A percentile compares a stretch with the other conserved stretches of the same genome.
Evolutionary conservation across 129 eudicot genomes (phyloP).

Genomic region (carrot (Daucus carota)): DH1_v3.0 NC_030381.2:23647001-23647500

Average conservation of each 20-base stretch:
- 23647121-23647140: conserved; percentile 31
- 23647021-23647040: no score
- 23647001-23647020: no score
- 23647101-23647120: not conserved
- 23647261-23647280: conserved; percentile 16
- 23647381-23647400: not conserved
- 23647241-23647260: not conserved
- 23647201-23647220: conserved; percentile 23
- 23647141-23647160: conserved; percentile 77
- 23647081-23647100: no score
- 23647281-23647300: conserved; percentile 20
- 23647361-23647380: not conserved
- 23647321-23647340: not conserved
- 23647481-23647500: not conserved
- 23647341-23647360: not conserved
- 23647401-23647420: not conserved
- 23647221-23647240: not conserved
- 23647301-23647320: conserved; percentile 14
- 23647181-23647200: conserved; percentile 51
- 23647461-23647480: not conserved
- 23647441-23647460: not conserved
- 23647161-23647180: conserved; percentile 91
- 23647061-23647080: no score
- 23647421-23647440: not conserved
- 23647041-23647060: no score